These are phyloP conservation scores for Beauveria australis DNA, from an alignment of 2,329 filamentous ascomycete species.

Conservation along the genomic window DNA sequence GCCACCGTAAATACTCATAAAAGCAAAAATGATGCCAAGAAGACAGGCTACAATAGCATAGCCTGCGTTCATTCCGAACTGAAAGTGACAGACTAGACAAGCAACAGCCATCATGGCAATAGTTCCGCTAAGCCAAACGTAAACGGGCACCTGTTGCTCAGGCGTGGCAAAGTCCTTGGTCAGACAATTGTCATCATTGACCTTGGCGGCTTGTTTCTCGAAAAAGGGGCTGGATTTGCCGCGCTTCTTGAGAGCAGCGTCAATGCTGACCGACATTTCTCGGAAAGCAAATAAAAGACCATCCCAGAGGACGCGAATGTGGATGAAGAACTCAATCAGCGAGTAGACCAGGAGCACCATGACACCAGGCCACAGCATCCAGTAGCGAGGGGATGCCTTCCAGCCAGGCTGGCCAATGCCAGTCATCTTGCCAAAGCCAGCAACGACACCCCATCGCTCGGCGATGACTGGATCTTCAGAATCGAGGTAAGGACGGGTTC, in stretches of 20 bases:
- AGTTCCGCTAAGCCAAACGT: conserved; percentile 43
- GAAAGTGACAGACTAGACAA: conserved; percentile 39
- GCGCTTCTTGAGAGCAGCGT: conserved; percentile 22
- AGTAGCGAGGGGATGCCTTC: conserved; percentile 31
- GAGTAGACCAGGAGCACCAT: conserved; percentile 35
- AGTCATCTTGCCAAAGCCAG: conserved; percentile 24
- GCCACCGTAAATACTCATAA: conserved; percentile 32
- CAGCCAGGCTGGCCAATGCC: conserved; percentile 21
- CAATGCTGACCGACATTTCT: conserved; percentile 22
- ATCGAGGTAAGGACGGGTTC: conserved; percentile 22
- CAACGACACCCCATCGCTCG: conserved; percentile 22
- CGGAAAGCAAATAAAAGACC: conserved; percentile 27
- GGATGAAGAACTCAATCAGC: conserved; percentile 32
- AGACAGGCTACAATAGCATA: conserved; percentile 42
- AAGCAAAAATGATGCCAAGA: conserved; percentile 44
- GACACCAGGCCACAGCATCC: conserved; percentile 36
- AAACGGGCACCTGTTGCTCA: conserved; percentile 41
- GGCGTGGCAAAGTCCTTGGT: conserved; percentile 33
- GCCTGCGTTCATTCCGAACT: conserved; percentile 43
- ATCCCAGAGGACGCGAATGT: conserved; percentile 28
- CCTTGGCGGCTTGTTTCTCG: conserved; percentile 28
- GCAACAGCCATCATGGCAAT: conserved; percentile 42
- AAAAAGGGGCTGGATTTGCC: conserved; percentile 26
- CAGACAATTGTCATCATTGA: conserved; percentile 22
- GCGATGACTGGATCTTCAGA: conserved; percentile 16